phyloP scores from a whole-genome alignment of 768 basidiomycete genomes.

The Lactarius hatsudake region DNA sequence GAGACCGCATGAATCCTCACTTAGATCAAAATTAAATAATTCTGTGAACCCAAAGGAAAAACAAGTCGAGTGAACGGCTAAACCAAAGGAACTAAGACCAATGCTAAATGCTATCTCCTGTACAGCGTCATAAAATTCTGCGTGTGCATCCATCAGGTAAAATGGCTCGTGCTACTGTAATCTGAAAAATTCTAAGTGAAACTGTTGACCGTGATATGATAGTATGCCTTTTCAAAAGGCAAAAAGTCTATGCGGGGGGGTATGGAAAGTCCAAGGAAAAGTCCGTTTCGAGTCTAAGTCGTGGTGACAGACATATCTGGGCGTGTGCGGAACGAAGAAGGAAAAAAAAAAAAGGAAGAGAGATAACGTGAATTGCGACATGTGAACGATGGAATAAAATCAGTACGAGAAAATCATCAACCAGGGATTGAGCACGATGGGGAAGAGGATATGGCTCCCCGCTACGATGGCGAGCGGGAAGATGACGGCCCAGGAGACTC shows the following conservation, averaged over 20 bases:
- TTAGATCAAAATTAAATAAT: not conserved
- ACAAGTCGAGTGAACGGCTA: not conserved
- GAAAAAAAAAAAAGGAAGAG: not conserved
- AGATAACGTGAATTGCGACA: not conserved
- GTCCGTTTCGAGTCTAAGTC: not conserved
- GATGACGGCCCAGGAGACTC: slow-evolving; percentile 68
- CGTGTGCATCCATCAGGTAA: not conserved
- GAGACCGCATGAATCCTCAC: not conserved
- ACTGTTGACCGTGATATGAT: not conserved
- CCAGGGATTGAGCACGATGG: slow-evolving; percentile 86
- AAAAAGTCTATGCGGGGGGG: not conserved
- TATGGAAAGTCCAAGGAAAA: not conserved
- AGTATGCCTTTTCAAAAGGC: not conserved
- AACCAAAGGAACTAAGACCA: not conserved
- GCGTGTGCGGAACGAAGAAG: too few relatives aligned
- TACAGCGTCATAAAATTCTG: not conserved
- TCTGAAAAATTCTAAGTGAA: not conserved
- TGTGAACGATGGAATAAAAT: not conserved
- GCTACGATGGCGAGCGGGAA: slow-evolving; percentile 69
- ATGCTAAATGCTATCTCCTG: not conserved
- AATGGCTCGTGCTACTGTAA: not conserved
- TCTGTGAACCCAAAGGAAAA: not conserved
- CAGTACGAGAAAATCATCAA: slow-evolving; percentile 78
- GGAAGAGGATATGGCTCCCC: slow-evolving; percentile 68
- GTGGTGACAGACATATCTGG: not conserved